Percentiles rank a stretch among this genome's conserved stretches.
phyloP scores from a whole-genome alignment of 1,284 basidiomycete genomes.

The Irpex sp. region DNA sequence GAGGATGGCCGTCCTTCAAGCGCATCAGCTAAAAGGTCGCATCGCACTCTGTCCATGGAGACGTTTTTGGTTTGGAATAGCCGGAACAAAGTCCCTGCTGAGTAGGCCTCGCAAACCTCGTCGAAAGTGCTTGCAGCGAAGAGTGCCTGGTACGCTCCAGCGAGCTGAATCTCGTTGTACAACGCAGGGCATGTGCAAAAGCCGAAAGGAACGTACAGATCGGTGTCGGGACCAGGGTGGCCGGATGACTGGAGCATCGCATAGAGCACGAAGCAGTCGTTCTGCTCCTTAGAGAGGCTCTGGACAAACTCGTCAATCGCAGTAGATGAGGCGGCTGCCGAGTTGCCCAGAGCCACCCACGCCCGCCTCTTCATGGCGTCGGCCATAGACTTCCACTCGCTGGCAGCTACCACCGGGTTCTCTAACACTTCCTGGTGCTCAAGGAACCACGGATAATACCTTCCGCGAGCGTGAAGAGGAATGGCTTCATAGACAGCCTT shows the following conservation, averaged over 20 bases:
- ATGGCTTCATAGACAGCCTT: constrained; percentile 25
- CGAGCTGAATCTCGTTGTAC: constrained; percentile 16
- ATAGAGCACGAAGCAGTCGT: constrained; percentile 15
- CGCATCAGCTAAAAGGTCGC: constrained; percentile 18
- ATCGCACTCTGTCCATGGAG: constrained; percentile 1
- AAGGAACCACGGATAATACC: constrained; percentile 33
- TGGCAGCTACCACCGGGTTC: neutral
- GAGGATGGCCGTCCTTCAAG: constrained; percentile 16
- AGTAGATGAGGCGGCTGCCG: constrained; percentile 4
- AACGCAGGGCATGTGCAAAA: constrained; percentile 25
- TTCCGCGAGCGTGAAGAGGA: constrained; percentile 20
- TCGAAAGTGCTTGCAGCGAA: constrained; percentile 28
- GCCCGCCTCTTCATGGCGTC: neutral
- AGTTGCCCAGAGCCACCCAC: constrained; percentile 11
- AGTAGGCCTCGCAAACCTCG: constrained; percentile 29
- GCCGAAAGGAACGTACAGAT: constrained; percentile 24
- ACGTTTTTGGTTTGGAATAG: constrained; percentile 23
- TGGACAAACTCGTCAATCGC: constrained; percentile 2
- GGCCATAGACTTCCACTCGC: neutral
- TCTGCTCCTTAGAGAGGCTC: constrained; percentile 11
- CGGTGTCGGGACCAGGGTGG: constrained; percentile 17
- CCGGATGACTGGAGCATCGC: constrained; percentile 7
- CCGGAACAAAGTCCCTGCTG: constrained; percentile 17
- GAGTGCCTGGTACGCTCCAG: constrained; percentile 21
- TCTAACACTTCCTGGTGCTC: constrained; percentile 29